Evolutionary conservation across 208 protist species (phyloP), one percentile per base, ranked within the genome.

Genomic region (Trichomonas gallinae): DNA sequence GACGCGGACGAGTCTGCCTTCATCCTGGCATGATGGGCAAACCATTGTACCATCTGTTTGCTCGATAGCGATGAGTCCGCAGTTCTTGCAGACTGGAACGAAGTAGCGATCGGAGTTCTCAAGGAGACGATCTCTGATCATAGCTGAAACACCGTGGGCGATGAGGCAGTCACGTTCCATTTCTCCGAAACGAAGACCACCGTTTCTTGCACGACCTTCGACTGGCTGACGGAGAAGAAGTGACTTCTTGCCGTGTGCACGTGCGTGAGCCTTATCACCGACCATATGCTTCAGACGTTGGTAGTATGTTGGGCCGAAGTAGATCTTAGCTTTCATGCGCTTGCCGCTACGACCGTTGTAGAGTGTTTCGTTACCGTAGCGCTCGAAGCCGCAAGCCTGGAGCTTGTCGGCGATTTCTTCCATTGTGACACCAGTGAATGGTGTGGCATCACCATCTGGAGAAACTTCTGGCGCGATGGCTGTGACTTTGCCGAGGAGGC

Each of bases 91-190:
- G 36, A 99, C 98, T 97, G 99, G 98, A 36, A 99, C 98, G 23
- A 97, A 89, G 97, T 99, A 99, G 44, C 97, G 96, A 97, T 99
- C 98, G 0, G 98, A 98, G 44, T 98, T 97, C 46, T 98, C 97
- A 85, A 99, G 98, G 1, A 99, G 97, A 34, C 98, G 97, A 97
- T 99, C 98, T 63, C 96, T 48, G 11, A 97, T 72, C 97, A 99
- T 99, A 38, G 98, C 96, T 38, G 98, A 98, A 0, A 98, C 98
- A 72, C 99, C 99, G 97, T 99, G 98, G 42, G 98, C 98, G 96
- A 99, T 99, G 98, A 99, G 99, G 97, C 98, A 99, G 96, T 99
- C 99, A 81, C 99, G 97, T 97, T 99, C 99, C 99, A 99, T 99
- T 97, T 99, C 99, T 93, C 99, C 99, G 96, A 99, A 99, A 34